Percentiles rank a stretch among this genome's conserved stretches.
Conservation (phyloP, 805 yeast genomes). For the Saccharomycopsis schoenii region DNA sequence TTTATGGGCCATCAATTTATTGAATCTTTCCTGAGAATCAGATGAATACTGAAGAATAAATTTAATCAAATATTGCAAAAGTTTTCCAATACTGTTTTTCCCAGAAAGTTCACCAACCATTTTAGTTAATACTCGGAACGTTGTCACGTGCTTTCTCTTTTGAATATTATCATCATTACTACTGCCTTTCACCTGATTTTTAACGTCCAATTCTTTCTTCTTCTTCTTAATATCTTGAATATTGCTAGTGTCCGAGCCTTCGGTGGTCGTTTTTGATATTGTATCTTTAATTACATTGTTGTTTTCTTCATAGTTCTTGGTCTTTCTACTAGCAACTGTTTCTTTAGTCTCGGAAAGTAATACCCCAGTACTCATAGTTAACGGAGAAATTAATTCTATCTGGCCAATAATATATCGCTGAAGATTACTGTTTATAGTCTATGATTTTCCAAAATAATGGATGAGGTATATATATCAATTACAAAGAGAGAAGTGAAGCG, state of each 20-base stretch:
- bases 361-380: not conserved
- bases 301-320: not conserved
- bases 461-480: too few species aligned
- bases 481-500: too few species aligned
- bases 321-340: not conserved
- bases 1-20: not conserved
- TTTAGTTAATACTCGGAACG: slow-evolving; percentile 2
- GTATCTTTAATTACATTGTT: not conserved
- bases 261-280: not conserved
- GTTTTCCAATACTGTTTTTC: slow-evolving; percentile 15
- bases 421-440: too few species aligned
- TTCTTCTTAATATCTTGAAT: not conserved
- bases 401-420: not conserved
- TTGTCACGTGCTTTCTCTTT: not conserved
- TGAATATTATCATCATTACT: not conserved
- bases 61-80: slow-evolving; percentile 13
- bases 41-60: slow-evolving; percentile 11
- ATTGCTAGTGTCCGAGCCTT: not conserved
- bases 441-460: too few species aligned
- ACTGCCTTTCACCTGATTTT: not conserved
- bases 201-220: not conserved
- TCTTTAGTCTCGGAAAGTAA: not conserved
- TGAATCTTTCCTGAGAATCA: slow-evolving; percentile 4
- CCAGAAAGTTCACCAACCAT: slow-evolving; percentile 17
- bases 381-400: not conserved